Percentiles rank a stretch among this genome's conserved stretches.
phyloP scores from a whole-genome alignment of 2,329 filamentous ascomycete species.

The Aspergillus felis region DNA sequence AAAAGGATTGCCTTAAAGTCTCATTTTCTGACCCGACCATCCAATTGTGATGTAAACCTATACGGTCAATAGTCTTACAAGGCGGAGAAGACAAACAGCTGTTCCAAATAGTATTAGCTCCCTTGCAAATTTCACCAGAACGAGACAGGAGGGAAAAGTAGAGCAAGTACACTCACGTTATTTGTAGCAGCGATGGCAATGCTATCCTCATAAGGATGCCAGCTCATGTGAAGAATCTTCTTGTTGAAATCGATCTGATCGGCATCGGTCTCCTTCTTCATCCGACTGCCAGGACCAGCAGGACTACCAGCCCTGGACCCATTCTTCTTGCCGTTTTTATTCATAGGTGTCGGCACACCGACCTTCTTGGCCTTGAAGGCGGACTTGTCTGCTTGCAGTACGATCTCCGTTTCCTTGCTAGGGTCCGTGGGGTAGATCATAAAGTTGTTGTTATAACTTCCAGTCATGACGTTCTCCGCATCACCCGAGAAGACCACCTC shows the following conservation, averaged over 20 bases:
- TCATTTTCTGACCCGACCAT: slow-evolving; percentile 19
- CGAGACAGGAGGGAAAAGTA: neutral
- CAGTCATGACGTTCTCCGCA: slow-evolving; percentile 98
- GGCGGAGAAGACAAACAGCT: slow-evolving; percentile 77
- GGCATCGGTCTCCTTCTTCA: slow-evolving; percentile 98
- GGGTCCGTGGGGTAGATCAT: slow-evolving; percentile 99
- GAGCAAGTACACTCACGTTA: slow-evolving; percentile 67
- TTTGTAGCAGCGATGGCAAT: slow-evolving; percentile 99
- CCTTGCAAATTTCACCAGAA: neutral
- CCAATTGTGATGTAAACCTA: slow-evolving; percentile 20
- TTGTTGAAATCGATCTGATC: slow-evolving; percentile 99
- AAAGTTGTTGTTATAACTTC: slow-evolving; percentile 99
- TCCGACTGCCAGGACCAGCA: slow-evolving; percentile 80
- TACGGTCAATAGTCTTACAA: slow-evolving; percentile 45
- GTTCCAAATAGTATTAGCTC: slow-evolving; percentile 15
- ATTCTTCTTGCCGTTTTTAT: slow-evolving; percentile 81
- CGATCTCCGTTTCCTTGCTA: slow-evolving; percentile 93
- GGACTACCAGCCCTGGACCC: slow-evolving; percentile 86
- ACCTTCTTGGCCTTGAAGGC: slow-evolving; percentile 99
- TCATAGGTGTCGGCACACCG: slow-evolving; percentile 94
- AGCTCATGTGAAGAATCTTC: slow-evolving; percentile 99
- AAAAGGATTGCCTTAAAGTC: slow-evolving; percentile 6
- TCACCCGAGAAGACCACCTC: slow-evolving; percentile 98
- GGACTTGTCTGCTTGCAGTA: slow-evolving; percentile 95
- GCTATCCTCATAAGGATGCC: slow-evolving; percentile 99